phyloP scores from a whole-genome alignment of 139 green algal species.

The Coccomyxa sp. region DNA sequence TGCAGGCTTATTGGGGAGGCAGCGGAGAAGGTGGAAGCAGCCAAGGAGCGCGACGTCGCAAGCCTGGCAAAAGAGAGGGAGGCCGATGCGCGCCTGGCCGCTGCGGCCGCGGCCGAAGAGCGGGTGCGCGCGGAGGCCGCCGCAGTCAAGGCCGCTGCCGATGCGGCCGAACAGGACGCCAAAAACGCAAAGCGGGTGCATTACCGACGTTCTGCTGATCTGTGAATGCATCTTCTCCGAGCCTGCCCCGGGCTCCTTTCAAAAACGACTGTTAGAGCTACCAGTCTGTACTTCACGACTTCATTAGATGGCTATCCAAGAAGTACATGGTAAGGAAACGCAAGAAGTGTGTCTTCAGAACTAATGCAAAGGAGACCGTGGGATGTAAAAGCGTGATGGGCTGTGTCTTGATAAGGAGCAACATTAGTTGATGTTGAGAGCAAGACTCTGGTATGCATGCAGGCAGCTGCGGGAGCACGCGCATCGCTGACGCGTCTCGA shows the following conservation, averaged over 20 bases:
- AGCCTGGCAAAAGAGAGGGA: slow-evolving; percentile 16
- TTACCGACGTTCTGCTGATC: background rate
- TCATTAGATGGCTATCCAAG: no score
- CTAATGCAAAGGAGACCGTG: no score
- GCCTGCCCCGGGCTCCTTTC: no score
- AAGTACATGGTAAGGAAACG: no score
- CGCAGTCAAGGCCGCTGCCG: slow-evolving; percentile 1
- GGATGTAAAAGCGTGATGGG: no score
- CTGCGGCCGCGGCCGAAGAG: slow-evolving; percentile 16
- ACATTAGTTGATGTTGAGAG: background rate
- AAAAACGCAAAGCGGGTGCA: slow-evolving; percentile 12
- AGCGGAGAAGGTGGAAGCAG: background rate
- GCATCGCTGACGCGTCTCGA: slow-evolving; percentile 28
- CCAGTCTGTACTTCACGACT: no score
- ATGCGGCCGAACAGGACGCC: slow-evolving; percentile 1
- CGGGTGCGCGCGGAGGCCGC: background rate
- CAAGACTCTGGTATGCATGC: background rate
- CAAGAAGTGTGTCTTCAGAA: no score
- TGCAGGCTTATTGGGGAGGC: background rate
- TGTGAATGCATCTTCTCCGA: background rate
- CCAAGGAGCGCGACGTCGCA: background rate
- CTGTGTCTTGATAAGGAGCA: no score
- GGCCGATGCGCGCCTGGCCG: slow-evolving; percentile 11
- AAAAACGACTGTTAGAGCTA: no score
- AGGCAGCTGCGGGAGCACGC: slow-evolving; percentile 27